A percentile compares a stretch with the other conserved stretches of the same genome.
These are phyloP conservation scores for Chloroidium sp. DNA, from an alignment of 163 green algal genomes.

Conservation along the genomic window DNA sequence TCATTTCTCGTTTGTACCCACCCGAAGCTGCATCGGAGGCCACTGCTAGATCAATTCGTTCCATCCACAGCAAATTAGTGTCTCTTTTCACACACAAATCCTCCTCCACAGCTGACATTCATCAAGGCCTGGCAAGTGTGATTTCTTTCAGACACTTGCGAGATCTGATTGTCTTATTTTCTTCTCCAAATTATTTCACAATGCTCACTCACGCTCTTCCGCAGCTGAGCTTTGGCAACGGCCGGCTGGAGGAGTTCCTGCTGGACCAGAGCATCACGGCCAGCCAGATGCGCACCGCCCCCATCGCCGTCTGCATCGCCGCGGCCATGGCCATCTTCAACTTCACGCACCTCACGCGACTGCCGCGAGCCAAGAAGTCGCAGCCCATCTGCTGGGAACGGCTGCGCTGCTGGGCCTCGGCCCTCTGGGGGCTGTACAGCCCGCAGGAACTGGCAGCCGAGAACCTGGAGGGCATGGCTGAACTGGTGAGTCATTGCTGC, in stretches of 20 bases:
- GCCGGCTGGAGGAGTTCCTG: constrained; percentile 63
- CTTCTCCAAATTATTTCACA: no score
- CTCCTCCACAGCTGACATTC: no score
- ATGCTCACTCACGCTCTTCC: neutral
- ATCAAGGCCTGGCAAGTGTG: no score
- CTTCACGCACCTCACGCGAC: constrained; percentile 23
- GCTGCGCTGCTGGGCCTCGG: constrained; percentile 8
- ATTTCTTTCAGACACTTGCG: no score
- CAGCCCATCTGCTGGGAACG: constrained; percentile 13
- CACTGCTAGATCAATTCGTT: no score
- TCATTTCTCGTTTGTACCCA: no score
- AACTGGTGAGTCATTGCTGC: no score
- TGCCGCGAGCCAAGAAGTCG: neutral
- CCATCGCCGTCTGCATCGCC: constrained; percentile 34
- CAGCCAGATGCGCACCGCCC: constrained; percentile 23
- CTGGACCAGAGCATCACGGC: constrained; percentile 28
- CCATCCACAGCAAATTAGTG: no score
- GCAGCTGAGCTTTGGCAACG: constrained; percentile 44
- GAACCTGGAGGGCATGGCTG: constrained; percentile 2
- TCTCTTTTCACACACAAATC: no score
- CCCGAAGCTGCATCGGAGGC: no score
- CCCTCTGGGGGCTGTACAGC: constrained; percentile 4
- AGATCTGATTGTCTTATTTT: no score
- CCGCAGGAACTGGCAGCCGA: constrained; percentile 2
- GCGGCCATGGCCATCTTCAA: constrained; percentile 52